Evolutionary conservation across 106 monocot genomes (phyloP), one percentile per base, ranked within the genome.

Genomic region (Cymbidium sinense): DNA sequence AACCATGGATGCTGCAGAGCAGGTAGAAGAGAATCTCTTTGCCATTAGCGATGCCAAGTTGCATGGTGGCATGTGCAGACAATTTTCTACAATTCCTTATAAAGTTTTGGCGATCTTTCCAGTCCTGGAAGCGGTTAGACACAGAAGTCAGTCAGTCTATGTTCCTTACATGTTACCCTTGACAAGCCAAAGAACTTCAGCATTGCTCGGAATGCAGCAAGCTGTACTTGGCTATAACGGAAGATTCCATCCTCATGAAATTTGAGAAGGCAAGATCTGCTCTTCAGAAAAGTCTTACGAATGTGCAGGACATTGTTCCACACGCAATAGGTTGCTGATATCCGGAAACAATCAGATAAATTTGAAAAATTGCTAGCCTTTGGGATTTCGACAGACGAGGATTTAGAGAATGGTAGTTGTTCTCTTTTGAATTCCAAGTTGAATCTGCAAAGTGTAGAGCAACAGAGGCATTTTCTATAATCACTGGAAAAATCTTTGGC

Each of bases 181-280:
- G 87, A 91, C 74, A 96, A 88, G 81, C 85, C 89, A 75, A 96
- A 88, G 73, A 80, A 75, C 76, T 96, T 69, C 84, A 82, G 75
- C 91, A 93, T 84, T 96, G 96, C 36, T 86, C 93, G 20, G 91
- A 96, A n/a, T 91, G 85, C 62, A 96, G 96, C 86, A 96, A 89
- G 83, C 85, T 96, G 77, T 96, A 96, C 79, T 83, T 96, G 89
- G 96, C 96, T 64, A 79, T 93, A 70, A 96, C 89, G 35, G 86
- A 80, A 35, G 91, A 96, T 34, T 86, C 86, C 18, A 67, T 93
- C 76, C 82, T 89, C 50, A 50, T 74, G 82, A 96, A 93, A 80
- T 96, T 96, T 86, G 86, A 89, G 70, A 96, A 88, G 83, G 78
- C 84, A 18, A 89, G 82, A 91, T 80, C 25, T 77, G 77, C 84